These are phyloP conservation scores for Trichophyton verrucosum DNA, from an alignment of 2,329 filamentous ascomycete genomes.

Conservation along the genomic window DNA sequence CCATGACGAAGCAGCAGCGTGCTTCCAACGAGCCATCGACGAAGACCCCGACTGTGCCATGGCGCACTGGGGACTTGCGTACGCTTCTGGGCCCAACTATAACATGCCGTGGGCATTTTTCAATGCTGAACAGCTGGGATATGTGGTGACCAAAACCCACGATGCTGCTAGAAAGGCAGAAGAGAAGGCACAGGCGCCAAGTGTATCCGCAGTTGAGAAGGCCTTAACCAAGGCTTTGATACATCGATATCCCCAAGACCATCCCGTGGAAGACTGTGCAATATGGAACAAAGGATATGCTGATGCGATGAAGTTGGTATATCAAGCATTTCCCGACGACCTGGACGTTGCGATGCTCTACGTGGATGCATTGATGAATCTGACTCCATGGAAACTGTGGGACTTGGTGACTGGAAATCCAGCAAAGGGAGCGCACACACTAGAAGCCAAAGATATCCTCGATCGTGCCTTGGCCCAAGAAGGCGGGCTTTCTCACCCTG, in stretches of 20 bases:
- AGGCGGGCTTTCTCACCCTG: slow-evolving; percentile 48
- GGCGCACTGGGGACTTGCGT: slow-evolving; percentile 42
- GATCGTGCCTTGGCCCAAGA: slow-evolving; percentile 44
- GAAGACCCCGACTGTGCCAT: slow-evolving; percentile 32
- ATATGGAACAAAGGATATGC: slow-evolving; percentile 50
- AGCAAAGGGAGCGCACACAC: slow-evolving; percentile 41
- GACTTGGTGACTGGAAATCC: slow-evolving; percentile 48
- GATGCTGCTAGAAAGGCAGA: slow-evolving; percentile 36
- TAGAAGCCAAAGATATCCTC: slow-evolving; percentile 47
- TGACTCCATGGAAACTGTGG: slow-evolving; percentile 55
- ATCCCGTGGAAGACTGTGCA: slow-evolving; percentile 38
- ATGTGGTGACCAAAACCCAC: slow-evolving; percentile 39
- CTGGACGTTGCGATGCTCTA: slow-evolving; percentile 53
- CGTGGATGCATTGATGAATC: slow-evolving; percentile 53
- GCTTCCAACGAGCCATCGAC: slow-evolving; percentile 31
- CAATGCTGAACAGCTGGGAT: slow-evolving; percentile 44
- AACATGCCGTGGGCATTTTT: slow-evolving; percentile 65
- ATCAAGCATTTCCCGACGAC: slow-evolving; percentile 42
- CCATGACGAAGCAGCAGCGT: slow-evolving; percentile 53
- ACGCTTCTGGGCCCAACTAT: slow-evolving; percentile 57
- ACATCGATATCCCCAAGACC: slow-evolving; percentile 46
- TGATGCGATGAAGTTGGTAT: slow-evolving; percentile 46
- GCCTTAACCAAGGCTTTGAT: slow-evolving; percentile 53
- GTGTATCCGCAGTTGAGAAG: slow-evolving; percentile 37
- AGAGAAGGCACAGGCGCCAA: slow-evolving; percentile 28